Conservation (phyloP, 352 stramenopile species). For the Pythium plurisporium region DNA sequence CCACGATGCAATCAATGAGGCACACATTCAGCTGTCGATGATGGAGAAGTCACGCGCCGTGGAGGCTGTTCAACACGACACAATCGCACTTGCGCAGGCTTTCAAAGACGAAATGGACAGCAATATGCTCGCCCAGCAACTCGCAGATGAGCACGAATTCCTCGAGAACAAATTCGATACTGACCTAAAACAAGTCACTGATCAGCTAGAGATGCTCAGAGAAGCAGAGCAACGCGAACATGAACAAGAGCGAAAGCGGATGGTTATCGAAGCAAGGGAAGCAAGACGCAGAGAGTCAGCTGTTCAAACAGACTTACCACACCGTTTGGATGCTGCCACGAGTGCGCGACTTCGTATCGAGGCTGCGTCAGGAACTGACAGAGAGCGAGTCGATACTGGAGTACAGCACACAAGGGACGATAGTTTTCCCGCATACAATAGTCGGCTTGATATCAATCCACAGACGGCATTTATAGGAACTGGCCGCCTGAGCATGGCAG, state of each 20-base stretch:
- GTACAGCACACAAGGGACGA: constrained; percentile 15
- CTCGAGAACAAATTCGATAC: constrained; percentile 50
- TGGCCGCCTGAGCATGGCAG: no score
- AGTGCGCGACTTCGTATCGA: constrained; percentile 37
- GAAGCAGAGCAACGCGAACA: constrained; percentile 33
- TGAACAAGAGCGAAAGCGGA: background rate
- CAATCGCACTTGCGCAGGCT: constrained; percentile 42
- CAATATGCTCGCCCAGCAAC: constrained; percentile 36
- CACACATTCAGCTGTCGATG: constrained; percentile 48
- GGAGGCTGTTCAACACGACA: constrained; percentile 47
- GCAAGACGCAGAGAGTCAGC: constrained; percentile 38
- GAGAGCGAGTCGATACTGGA: constrained; percentile 9
- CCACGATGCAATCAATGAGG: constrained; percentile 59
- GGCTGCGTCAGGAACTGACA: constrained; percentile 24
- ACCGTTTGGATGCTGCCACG: constrained; percentile 32
- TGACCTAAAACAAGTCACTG: constrained; percentile 36
- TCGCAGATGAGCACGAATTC: constrained; percentile 40
- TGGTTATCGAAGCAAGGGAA: constrained; percentile 25
- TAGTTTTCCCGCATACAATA: no score
- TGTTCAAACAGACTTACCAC: constrained; percentile 42
- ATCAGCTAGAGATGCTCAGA: constrained; percentile 35
- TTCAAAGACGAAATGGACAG: constrained; percentile 71
- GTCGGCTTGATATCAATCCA: no score
- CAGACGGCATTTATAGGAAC: no score
- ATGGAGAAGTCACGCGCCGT: constrained; percentile 57